Percentiles rank a stretch among this genome's conserved stretches.
These are phyloP conservation scores for Tricholoma hemisulphureum DNA, from an alignment of 768 basidiomycete genomes.

Conservation along the genomic window DNA sequence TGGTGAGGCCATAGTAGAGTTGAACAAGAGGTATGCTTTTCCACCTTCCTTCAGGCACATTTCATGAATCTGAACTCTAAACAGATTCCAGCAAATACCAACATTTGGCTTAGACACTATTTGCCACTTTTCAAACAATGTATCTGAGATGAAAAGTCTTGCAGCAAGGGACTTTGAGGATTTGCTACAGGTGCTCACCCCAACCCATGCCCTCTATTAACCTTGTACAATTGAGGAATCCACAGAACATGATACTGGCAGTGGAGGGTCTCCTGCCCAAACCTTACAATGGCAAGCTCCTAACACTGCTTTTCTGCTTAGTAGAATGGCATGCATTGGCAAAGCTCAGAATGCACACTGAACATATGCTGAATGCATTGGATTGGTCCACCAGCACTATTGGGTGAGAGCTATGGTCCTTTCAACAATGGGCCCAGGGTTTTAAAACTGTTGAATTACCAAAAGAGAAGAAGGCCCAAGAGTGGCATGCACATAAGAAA, in stretches of 20 bases:
- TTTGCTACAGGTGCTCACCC: constrained; percentile 16
- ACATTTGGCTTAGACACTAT: constrained; percentile 22
- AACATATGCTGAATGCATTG: constrained; percentile 14
- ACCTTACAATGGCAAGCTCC: constrained; percentile 18
- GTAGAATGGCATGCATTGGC: constrained; percentile 28
- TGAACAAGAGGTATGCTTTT: constrained; percentile 1
- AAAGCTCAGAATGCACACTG: constrained; percentile 29
- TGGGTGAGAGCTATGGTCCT: constrained; percentile 16
- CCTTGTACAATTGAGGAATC: too few species aligned
- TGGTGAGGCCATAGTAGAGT: not conserved
- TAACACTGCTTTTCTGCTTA: constrained; percentile 20
- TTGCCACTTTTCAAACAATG: constrained; percentile 21
- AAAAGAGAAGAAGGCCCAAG: too few species aligned
- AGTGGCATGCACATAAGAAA: too few species aligned
- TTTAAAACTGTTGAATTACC: constrained; percentile 20
- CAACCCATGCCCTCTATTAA: too few species aligned
- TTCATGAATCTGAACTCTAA: not conserved
- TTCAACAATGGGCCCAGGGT: constrained; percentile 12
- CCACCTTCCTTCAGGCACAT: not conserved
- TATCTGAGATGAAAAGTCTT: constrained; percentile 25
- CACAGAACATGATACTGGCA: constrained; percentile 30
- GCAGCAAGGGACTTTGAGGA: constrained; percentile 35
- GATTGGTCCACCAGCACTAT: constrained; percentile 23
- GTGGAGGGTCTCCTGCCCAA: constrained; percentile 32
- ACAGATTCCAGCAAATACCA: constrained; percentile 6